Evolutionary conservation across 805 yeast species (phyloP).

Genomic region (Kuraishia ogatae): DNA sequence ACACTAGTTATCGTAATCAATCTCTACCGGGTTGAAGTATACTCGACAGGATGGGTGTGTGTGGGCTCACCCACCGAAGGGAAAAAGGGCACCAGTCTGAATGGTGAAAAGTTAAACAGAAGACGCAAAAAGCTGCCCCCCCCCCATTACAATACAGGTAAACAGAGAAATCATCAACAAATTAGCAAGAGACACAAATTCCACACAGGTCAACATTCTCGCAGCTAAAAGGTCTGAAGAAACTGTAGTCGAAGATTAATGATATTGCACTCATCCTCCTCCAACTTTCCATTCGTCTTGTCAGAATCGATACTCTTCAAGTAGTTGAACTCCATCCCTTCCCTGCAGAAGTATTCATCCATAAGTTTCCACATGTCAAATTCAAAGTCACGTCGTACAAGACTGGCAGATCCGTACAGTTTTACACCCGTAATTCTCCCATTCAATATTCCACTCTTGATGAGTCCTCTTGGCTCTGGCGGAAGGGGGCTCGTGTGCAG

Average conservation of each 20-base stretch:
- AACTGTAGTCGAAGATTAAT: neutral
- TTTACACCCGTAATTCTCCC: neutral
- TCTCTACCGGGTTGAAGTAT: no score
- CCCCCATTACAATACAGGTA: no score
- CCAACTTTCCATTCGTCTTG: neutral
- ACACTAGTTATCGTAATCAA: no score
- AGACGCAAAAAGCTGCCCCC: no score
- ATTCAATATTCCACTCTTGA: neutral
- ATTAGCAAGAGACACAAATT: no score
- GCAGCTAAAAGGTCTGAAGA: neutral
- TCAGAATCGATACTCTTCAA: neutral
- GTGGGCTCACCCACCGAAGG: no score
- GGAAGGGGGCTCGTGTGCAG: neutral
- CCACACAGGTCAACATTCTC: no score
- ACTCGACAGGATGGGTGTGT: no score
- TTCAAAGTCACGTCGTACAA: neutral
- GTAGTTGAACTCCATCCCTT: neutral
- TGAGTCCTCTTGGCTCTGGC: neutral
- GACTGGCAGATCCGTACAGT: neutral
- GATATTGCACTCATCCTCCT: neutral
- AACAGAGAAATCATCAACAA: no score
- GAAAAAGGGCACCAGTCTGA: no score
- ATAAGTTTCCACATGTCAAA: neutral
- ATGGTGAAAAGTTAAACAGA: no score
- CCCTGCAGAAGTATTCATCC: neutral